Evolutionary conservation across 1,284 basidiomycete species (phyloP), one percentile per base, ranked within the genome.

Genomic region (Heterobasidion parviporum): DNA sequence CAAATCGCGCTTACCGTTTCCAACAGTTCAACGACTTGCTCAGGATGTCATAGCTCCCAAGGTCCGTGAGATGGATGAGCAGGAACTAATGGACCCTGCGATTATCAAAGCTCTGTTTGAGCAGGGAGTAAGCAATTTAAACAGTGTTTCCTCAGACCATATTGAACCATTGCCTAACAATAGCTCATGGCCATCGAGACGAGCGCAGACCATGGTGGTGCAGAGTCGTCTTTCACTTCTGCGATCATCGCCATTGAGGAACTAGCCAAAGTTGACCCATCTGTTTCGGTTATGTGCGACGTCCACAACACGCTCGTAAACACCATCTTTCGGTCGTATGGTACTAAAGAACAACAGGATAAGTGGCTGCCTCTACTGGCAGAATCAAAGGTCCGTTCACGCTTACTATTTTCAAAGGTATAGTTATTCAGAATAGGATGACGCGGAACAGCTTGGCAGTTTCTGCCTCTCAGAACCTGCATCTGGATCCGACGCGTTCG

Each of bases 281-380:
- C 93, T 1, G 96, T 99, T 16, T 97, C 94, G 8, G 96, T 99
- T 44, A 74, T 98, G 66, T 95, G 93, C 64, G 96, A 99, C 68
- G 96, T 99, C 6, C 96, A 99, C 80, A 99, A 99, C 70, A 98
- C 94, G 5, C 85, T 98, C 52, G 92, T 98, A 64, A 97, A 98
- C 75, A 98, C 96, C 34, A 88, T 99, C 62, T 73, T 99, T 63
- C 84, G 95, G 60, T 87, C 87, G 65, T 91, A 98, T 68, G 96
- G 86, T 4, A 89, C 81, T 33, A 80, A 90, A 63, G 87, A 87
- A 62, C 87, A 98, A 66, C 83, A 94, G 70, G 85, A 91, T 59
- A 91, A 90, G 67, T 99, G 91, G 82, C 74, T 99, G 36, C 94
- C 96, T 3, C 79, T 82, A 64, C 82, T 99, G 6, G 75, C 94